Evolutionary conservation across 495 filamentous ascomycete species (phyloP), one percentile per base, ranked within the genome.

Genomic region (Bacidia gigantensis): DNA sequence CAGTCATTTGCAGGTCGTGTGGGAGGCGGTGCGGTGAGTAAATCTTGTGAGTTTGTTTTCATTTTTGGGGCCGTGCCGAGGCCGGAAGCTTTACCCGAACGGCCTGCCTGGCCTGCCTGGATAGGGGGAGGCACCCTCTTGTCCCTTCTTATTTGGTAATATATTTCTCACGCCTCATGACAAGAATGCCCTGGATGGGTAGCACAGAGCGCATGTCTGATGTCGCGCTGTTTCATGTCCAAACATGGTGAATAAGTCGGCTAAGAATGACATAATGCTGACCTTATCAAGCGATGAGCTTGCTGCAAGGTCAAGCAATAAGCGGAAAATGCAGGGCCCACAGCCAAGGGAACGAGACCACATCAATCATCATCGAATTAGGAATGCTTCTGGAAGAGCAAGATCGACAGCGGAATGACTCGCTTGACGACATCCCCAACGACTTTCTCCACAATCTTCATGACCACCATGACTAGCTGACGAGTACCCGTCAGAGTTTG

Each of bases 1-100:
- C 52, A 32, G 26, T 20, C 9, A 3, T 5, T 61, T 53, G 56
- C 38, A 49, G 65, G 62, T 57, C 55, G 58, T 50, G 45, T 29
- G 58, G 44, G 17, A 26, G 53, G 46, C 49, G 50, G 42, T 46
- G 35, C 26, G 22, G 41, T 52, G 42, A 26, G 47, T n/a, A 17
- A 25, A 51, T 44, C 26, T 51, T 51, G 10, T 43, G 49, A 41
- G 29, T 17, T 29, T 41, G 49, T 41, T 23, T 24, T 51, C 39
- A 39, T 40, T 51, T 44, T 42, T 35, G 29, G 29, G 29, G 7
- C 29, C 29, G 29, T 35, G 29, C 29, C 29, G 29, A 35, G 5
- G 29, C 29, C 7, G 29, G 29, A 35, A 35, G 14, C 7, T 35
- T 35, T 35, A 35, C 5, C 29, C 29, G 29, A 35, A 35, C n/a